Percentiles rank a stretch among this genome's conserved stretches.
These are phyloP conservation scores for Agrocybe pediades DNA, from an alignment of 768 basidiomycete genomes.

Conservation along the genomic window DNA sequence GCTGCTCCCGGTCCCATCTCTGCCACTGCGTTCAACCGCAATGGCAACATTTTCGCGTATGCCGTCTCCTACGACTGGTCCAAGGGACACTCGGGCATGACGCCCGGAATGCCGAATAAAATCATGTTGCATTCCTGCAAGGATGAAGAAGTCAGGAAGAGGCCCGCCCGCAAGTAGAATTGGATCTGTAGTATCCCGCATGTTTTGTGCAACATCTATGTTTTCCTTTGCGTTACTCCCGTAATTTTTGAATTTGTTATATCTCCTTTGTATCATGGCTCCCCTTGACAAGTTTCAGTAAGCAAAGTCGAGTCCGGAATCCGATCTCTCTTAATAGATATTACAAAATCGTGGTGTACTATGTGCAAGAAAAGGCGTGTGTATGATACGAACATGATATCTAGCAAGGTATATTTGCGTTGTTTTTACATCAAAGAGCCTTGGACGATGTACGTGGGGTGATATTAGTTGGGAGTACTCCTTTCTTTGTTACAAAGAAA, in stretches of 20 bases:
- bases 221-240: background rate
- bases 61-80: constrained; percentile 94
- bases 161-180: constrained; percentile 40
- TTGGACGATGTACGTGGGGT: constrained; percentile 25
- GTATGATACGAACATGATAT: background rate
- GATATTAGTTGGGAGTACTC: constrained; percentile 31
- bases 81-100: constrained; percentile 88
- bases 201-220: background rate
- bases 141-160: constrained; percentile 83
- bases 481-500: constrained; percentile 32
- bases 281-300: too few species aligned
- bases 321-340: too few species aligned
- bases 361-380: too few species aligned
- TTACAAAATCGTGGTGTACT: too few species aligned
- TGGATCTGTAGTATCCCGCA: background rate
- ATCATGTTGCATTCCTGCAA: constrained; percentile 84
- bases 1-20: constrained; percentile 75
- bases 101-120: constrained; percentile 70
- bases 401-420: background rate
- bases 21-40: constrained; percentile 83
- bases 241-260: background rate
- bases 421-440: background rate
- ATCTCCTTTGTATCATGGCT: too few species aligned
- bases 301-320: too few species aligned
- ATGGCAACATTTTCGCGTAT: constrained; percentile 88